Evolutionary conservation across 2,329 filamentous ascomycete genomes (phyloP).

Genomic region (Claviceps fusiformis): DNA sequence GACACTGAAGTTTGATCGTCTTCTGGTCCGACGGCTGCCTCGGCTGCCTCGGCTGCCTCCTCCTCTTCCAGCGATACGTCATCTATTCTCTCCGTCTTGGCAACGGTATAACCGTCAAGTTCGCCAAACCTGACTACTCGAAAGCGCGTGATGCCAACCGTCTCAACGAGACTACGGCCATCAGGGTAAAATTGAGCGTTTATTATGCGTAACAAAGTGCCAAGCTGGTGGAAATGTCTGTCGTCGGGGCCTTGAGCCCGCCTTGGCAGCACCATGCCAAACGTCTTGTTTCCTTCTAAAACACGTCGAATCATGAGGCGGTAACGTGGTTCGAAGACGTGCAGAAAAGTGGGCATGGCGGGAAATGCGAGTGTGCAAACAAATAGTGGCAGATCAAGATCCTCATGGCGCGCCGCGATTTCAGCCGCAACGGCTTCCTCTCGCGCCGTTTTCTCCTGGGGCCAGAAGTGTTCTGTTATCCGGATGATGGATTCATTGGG

Average conservation of each 20-base stretch:
- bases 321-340: conserved; percentile 89
- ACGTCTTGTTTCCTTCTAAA: conserved; percentile 58
- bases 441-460: conserved; percentile 47
- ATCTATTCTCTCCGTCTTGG: conserved; percentile 61
- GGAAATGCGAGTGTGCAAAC: conserved; percentile 75
- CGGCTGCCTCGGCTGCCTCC: conserved; percentile 58
- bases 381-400: conserved; percentile 58
- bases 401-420: conserved; percentile 39
- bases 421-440: conserved; percentile 42
- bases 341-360: conserved; percentile 69
- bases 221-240: conserved; percentile 52
- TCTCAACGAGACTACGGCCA: conserved; percentile 71
- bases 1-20: background rate
- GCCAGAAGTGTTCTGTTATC: conserved; percentile 56
- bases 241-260: conserved; percentile 25
- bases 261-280: conserved; percentile 75
- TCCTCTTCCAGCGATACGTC: conserved; percentile 75
- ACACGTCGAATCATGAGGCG: conserved; percentile 76
- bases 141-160: conserved; percentile 64
- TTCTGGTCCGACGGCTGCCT: conserved; percentile 22
- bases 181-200: conserved; percentile 62
- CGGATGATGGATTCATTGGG: conserved; percentile 49
- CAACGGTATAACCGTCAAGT: conserved; percentile 66
- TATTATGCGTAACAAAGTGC: conserved; percentile 65
- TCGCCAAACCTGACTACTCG: conserved; percentile 50